Conservation (phyloP, 768 basidiomycete genomes). For the Omphalotus guepiniiformis region DNA sequence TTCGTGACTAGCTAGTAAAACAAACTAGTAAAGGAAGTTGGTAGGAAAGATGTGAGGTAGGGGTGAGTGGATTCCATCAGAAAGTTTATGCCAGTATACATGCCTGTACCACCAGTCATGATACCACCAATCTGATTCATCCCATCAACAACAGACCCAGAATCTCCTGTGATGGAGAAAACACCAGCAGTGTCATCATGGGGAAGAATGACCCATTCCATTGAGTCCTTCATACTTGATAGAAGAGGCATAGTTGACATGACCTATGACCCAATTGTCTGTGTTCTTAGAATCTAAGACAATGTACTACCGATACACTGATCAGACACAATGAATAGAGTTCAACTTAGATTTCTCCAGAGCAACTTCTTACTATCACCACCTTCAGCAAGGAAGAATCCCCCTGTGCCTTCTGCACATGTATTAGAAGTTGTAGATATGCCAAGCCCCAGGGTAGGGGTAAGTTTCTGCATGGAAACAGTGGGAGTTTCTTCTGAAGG, state of each 20-base stretch:
- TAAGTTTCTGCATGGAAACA: conserved; percentile 16
- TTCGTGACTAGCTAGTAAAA: no score
- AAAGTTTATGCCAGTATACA: conserved; percentile 21
- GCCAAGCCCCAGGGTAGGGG: conserved; percentile 24
- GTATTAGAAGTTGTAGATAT: conserved; percentile 24
- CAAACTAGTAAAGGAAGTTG: no score
- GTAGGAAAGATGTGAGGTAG: no score
- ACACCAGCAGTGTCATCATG: conserved; percentile 22
- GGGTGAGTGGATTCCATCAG: no score
- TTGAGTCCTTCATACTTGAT: conserved; percentile 16
- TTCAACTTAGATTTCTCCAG: conserved; percentile 25
- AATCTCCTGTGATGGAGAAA: conserved; percentile 36
- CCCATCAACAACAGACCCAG: conserved; percentile 32
- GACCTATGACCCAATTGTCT: conserved; percentile 22
- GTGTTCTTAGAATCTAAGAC: conserved; percentile 12
- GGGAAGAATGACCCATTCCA: conserved; percentile 26
- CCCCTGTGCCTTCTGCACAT: conserved; percentile 26
- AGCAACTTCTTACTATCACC: conserved; percentile 18
- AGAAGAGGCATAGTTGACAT: conserved; percentile 21
- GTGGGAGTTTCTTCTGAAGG: conserved; percentile 14
- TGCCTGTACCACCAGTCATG: conserved; percentile 30
- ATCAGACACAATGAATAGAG: no score
- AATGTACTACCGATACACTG: no score
- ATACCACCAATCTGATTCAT: conserved; percentile 29
- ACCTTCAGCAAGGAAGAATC: conserved; percentile 24